A percentile compares a stretch with the other conserved stretches of the same genome.
phyloP scores from a whole-genome alignment of 352 stramenopile genomes.

The Globisporangium solare region DNA sequence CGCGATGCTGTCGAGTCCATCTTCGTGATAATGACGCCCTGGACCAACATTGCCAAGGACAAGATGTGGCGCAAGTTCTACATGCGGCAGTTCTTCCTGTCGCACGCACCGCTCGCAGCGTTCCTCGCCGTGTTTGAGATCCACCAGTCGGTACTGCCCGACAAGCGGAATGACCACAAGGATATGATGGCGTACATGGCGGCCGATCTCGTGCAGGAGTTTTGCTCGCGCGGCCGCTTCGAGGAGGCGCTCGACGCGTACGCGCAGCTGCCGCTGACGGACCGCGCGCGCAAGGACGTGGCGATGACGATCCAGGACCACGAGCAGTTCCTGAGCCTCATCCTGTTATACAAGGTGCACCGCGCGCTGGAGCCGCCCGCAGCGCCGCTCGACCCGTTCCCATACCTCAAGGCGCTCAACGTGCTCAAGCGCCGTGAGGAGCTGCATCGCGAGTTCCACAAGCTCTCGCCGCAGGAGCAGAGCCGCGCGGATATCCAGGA shows the following conservation, averaged over 20 bases:
- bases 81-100: constrained; percentile 60
- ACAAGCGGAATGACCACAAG: not conserved
- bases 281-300: constrained; percentile 24
- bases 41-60: constrained; percentile 43
- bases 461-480: constrained; percentile 37
- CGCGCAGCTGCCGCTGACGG: constrained; percentile 28
- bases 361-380: constrained; percentile 16
- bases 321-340: constrained; percentile 47
- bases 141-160: constrained; percentile 11
- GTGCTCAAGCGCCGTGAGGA: constrained; percentile 40
- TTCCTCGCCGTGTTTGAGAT: constrained; percentile 33
- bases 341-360: constrained; percentile 49
- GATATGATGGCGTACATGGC: constrained; percentile 26
- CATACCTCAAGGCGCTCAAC: constrained; percentile 43
- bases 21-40: constrained; percentile 37
- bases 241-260: constrained; percentile 50
- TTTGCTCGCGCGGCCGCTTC: constrained; percentile 50
- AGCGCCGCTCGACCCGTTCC: constrained; percentile 34
- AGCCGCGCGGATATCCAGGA: constrained; percentile 49
- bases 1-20: constrained; percentile 17
- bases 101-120: constrained; percentile 29
- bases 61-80: constrained; percentile 56
- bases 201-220: constrained; percentile 38
- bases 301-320: constrained; percentile 38
- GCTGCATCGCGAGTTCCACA: constrained; percentile 39